These are phyloP conservation scores for Babesia ovis DNA, from an alignment of 169 alveolate genomes.

Conservation along the genomic window DNA sequence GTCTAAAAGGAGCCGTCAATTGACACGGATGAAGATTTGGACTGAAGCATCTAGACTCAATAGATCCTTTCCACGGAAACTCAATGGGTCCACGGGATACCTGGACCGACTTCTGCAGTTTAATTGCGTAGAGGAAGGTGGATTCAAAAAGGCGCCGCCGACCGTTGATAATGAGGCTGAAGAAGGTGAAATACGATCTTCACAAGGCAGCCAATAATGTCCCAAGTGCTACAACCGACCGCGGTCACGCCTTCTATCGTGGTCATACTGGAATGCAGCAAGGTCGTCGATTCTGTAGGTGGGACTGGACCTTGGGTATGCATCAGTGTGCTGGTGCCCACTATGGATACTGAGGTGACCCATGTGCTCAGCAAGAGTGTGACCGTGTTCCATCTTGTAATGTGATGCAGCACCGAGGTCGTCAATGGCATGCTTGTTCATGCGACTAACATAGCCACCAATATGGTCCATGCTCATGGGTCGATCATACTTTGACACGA, in stretches of 20 bases:
- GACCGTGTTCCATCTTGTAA: background rate
- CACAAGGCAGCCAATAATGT: background rate
- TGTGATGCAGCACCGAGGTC: background rate
- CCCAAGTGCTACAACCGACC: background rate
- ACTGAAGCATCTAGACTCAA: slow-evolving; percentile 37
- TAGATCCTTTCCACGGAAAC: slow-evolving; percentile 33
- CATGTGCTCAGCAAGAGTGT: background rate
- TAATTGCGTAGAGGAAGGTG: slow-evolving; percentile 12
- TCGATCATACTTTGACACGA: background rate
- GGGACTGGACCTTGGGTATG: background rate
- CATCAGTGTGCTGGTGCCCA: background rate
- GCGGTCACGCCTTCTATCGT: background rate
- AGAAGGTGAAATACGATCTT: slow-evolving; percentile 19
- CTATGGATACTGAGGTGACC: background rate
- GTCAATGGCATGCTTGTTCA: background rate
- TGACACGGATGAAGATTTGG: slow-evolving; percentile 55
- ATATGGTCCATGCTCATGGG: background rate
- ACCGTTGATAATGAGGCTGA: slow-evolving; percentile 9
- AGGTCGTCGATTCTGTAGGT: background rate
- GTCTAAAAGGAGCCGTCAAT: slow-evolving; percentile 5
- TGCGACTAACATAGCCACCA: background rate
- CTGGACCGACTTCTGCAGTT: slow-evolving; percentile 27
- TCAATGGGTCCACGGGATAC: slow-evolving; percentile 12
- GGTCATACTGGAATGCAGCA: background rate
- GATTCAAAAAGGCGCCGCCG: slow-evolving; percentile 3